Percentiles rank a stretch among this genome's conserved stretches.
These are phyloP conservation scores for Populus ilicifolia DNA, from an alignment of 345 rosid species.

Conservation along the genomic window DNA sequence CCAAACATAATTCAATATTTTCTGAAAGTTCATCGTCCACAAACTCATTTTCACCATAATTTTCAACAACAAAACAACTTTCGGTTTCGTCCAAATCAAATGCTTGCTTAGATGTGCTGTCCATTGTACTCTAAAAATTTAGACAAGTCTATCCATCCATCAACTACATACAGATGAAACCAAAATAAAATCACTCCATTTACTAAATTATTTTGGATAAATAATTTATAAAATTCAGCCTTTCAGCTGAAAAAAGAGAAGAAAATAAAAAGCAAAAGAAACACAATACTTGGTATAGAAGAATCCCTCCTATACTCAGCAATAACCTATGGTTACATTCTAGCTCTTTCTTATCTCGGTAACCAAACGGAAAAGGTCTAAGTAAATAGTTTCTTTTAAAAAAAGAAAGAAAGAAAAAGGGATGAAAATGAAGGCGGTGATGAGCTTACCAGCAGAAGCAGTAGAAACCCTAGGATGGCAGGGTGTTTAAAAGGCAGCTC, in stretches of 20 bases:
- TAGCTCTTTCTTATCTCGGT: neutral
- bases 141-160: conserved; percentile 10
- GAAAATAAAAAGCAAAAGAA: no score
- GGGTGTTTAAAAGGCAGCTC: conserved; percentile 15
- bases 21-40: conserved; percentile 29
- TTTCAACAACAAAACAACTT: conserved; percentile 27
- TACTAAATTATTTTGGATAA: neutral
- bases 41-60: conserved; percentile 30
- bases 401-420: neutral
- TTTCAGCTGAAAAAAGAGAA: no score
- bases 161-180: conserved; percentile 2
- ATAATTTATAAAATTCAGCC: no score
- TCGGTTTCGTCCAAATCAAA: conserved; percentile 37
- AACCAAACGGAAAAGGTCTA: neutral
- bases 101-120: conserved; percentile 30
- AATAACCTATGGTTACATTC: neutral
- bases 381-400: neutral
- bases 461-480: conserved; percentile 36
- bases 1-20: conserved; percentile 30
- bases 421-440: neutral
- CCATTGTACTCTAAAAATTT: conserved; percentile 28
- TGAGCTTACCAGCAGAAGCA: conserved; percentile 18
- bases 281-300: no score
- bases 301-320: no score
- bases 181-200: neutral